A percentile compares a stretch with the other conserved stretches of the same genome.
phyloP scores from a whole-genome alignment of 192 early-diverging fungal genomes.

The Coemansia sp. region DNA sequence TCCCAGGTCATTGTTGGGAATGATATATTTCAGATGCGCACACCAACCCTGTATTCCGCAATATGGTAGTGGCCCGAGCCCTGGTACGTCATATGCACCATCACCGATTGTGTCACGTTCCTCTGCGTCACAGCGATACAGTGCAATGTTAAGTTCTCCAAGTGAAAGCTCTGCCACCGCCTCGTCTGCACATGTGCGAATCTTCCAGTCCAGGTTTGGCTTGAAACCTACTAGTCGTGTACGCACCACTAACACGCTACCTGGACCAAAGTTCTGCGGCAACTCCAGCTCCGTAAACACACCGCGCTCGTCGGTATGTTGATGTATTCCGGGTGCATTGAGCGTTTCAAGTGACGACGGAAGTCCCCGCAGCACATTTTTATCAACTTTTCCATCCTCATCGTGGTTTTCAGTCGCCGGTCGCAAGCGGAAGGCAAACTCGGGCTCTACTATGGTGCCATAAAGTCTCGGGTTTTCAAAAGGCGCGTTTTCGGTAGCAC shows the following conservation, averaged over 20 bases:
- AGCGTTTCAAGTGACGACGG: slow-evolving; percentile 59
- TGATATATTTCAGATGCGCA: slow-evolving; percentile 75
- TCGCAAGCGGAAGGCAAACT: slow-evolving; percentile 61
- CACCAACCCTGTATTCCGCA: slow-evolving; percentile 93
- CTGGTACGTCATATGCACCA: slow-evolving; percentile 85
- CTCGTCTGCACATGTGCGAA: slow-evolving; percentile 62
- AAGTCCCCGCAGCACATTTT: slow-evolving; percentile 60
- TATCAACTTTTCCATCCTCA: slow-evolving; percentile 26
- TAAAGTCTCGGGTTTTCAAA: slow-evolving; percentile 64
- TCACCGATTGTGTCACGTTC: slow-evolving; percentile 81
- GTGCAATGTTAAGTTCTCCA: slow-evolving; percentile 78
- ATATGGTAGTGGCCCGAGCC: slow-evolving; percentile 78
- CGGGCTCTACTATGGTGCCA: slow-evolving; percentile 56
- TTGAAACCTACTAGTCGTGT: slow-evolving; percentile 60
- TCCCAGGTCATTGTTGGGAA: slow-evolving; percentile 85
- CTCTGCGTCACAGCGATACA: slow-evolving; percentile 86
- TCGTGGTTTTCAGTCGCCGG: slow-evolving; percentile 28
- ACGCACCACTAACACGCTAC: slow-evolving; percentile 72
- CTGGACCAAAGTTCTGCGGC: slow-evolving; percentile 75
- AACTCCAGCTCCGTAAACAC: slow-evolving; percentile 62
- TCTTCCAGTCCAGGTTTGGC: slow-evolving; percentile 59
- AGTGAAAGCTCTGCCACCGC: slow-evolving; percentile 62
- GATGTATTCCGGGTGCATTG: slow-evolving; percentile 51
- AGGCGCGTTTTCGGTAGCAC: slow-evolving; percentile 24
- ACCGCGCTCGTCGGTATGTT: slow-evolving; percentile 55